Evolutionary conservation across 164 flowering plant species (phyloP).

Genomic region (Kalanchoe fedtschenkoi): DNA sequence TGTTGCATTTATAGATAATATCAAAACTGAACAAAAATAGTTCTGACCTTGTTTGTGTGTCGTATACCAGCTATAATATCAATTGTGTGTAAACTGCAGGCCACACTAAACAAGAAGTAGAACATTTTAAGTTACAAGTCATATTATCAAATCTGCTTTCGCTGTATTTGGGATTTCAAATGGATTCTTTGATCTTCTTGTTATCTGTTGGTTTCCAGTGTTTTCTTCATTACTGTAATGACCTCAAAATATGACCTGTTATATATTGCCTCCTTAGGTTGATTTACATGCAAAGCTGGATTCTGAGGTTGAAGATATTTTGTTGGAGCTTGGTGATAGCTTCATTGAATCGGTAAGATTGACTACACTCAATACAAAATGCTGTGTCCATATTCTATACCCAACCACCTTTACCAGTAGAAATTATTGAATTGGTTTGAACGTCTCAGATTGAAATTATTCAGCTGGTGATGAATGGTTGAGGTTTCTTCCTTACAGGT

Average conservation of each 20-base stretch:
- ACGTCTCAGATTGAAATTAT: not conserved
- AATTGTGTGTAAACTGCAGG: not conserved
- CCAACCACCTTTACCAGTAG: not conserved
- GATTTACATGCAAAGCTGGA: slow-evolving; percentile 69
- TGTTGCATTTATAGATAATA: not conserved
- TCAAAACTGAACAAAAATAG: not conserved
- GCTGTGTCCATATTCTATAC: not conserved
- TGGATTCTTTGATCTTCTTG: not conserved
- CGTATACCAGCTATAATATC: not conserved
- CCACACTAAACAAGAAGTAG: not conserved
- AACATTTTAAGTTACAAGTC: not conserved
- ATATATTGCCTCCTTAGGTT: slow-evolving; percentile 44
- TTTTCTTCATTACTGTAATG: not conserved
- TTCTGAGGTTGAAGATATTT: slow-evolving; percentile 83
- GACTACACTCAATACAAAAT: not conserved
- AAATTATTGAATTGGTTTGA: not conserved
- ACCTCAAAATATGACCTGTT: too few species aligned
- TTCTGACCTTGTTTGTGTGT: not conserved
- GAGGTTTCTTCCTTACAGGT: slow-evolving; percentile 42
- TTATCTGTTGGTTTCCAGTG: not conserved
- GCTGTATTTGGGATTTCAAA: not conserved
- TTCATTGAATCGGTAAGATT: slow-evolving; percentile 67
- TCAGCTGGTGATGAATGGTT: not conserved
- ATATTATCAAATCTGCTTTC: not conserved
- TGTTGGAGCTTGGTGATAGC: slow-evolving; percentile 76